These are phyloP conservation scores for Tubosaeta sp. DNA, from an alignment of 768 basidiomycete species.

Conservation along the genomic window DNA sequence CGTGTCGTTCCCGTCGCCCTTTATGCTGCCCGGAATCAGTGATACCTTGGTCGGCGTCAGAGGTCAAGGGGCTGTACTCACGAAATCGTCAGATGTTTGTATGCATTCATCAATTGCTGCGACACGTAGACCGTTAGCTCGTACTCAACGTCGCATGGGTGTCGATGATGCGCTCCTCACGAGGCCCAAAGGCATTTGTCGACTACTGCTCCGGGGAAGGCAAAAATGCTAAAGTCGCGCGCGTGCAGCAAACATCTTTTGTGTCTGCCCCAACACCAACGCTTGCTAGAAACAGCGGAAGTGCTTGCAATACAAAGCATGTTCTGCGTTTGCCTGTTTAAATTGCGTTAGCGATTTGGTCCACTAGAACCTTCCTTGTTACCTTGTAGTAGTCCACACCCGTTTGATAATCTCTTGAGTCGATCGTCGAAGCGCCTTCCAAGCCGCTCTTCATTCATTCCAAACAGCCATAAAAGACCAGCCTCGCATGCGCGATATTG, in stretches of 20 bases:
- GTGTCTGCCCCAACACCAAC: slow-evolving; percentile 78
- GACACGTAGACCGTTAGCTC: too few relatives aligned
- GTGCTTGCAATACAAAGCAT: slow-evolving; percentile 91
- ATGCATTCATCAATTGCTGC: too few relatives aligned
- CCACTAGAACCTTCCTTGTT: slow-evolving; percentile 6
- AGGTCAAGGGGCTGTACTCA: too few relatives aligned
- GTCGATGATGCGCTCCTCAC: too few relatives aligned
- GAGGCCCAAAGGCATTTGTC: too few relatives aligned
- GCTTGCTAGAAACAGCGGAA: slow-evolving; percentile 96
- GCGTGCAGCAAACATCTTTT: slow-evolving; percentile 72
- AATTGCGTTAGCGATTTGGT: slow-evolving; percentile 11
- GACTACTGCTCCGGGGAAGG: slow-evolving; percentile 88
- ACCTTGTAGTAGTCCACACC: slow-evolving; percentile 96
- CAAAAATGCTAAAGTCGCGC: slow-evolving; percentile 88
- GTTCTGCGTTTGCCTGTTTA: slow-evolving; percentile 87
- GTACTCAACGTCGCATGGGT: too few relatives aligned
- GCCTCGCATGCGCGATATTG: slow-evolving; percentile 85
- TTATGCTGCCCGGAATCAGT: too few relatives aligned
- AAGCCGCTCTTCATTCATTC: slow-evolving; percentile 81
- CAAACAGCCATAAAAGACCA: slow-evolving; percentile 84
- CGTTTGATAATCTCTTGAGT: slow-evolving; percentile 82
- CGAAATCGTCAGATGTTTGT: too few relatives aligned
- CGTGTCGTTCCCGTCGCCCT: too few relatives aligned
- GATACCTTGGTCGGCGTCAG: too few relatives aligned
- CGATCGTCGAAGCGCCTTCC: slow-evolving; percentile 75